phyloP scores from a whole-genome alignment of 176 grass and related monocot species.

The Dendrocalamus sinicus region DNA sequence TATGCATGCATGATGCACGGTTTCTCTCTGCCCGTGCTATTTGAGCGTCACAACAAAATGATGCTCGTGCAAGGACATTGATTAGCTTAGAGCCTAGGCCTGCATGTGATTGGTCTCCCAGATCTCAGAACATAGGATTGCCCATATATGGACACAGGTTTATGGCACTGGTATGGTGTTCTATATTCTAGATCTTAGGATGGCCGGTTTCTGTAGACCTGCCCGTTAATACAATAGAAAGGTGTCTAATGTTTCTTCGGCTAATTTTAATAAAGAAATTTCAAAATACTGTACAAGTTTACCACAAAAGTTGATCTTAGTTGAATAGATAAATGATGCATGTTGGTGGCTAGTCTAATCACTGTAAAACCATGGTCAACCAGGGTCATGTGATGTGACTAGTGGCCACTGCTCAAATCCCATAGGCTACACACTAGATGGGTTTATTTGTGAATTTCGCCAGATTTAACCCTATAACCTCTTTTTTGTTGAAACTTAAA shows the following conservation, averaged over 20 bases:
- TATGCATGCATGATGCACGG: background rate
- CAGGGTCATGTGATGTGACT: background rate
- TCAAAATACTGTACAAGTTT: too few relatives aligned
- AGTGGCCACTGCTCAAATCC: background rate
- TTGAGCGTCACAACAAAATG: conserved; percentile 16
- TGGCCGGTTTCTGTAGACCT: too few relatives aligned
- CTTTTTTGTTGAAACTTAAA: background rate
- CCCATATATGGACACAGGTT: background rate
- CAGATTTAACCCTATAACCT: background rate
- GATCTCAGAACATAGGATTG: background rate
- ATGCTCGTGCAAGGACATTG: background rate
- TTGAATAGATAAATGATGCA: too few relatives aligned
- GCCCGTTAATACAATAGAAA: too few relatives aligned
- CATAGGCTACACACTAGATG: background rate
- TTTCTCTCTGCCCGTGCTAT: background rate
- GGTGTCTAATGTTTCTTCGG: too few relatives aligned
- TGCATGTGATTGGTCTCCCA: conserved; percentile 14
- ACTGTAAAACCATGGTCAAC: background rate
- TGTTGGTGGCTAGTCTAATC: too few relatives aligned
- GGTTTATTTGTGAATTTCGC: background rate
- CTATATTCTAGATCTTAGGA: background rate
- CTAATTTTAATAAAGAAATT: too few relatives aligned
- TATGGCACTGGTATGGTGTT: background rate
- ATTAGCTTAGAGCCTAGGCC: conserved; percentile 4
- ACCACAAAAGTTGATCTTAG: too few relatives aligned